Percentiles rank a stretch among this genome's conserved stretches.
Conservation (phyloP, 148 eudicot genomes). For the Arctostaphylos glauca region DNA sequence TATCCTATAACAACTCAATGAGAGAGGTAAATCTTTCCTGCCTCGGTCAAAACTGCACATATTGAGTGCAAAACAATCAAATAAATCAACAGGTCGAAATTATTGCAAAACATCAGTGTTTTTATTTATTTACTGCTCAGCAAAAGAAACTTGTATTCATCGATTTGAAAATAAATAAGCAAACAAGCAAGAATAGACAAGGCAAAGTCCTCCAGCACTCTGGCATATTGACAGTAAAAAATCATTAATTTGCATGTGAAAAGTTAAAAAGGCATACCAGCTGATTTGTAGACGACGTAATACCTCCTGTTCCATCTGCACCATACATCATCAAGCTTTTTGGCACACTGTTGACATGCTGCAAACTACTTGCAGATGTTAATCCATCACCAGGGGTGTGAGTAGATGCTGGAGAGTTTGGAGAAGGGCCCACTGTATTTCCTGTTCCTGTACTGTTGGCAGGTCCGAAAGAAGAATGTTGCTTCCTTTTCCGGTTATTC, state of each 20-base stretch:
- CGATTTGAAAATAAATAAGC: not conserved
- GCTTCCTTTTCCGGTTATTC: constrained; percentile 88
- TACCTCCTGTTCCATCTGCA: constrained; percentile 73
- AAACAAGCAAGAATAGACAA: not conserved
- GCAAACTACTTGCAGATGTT: constrained; percentile 62
- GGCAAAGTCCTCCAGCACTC: not conserved
- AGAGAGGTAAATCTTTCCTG: not conserved
- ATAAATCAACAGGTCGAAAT: not conserved
- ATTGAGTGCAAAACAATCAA: not conserved
- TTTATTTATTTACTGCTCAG: not conserved
- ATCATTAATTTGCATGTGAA: not conserved
- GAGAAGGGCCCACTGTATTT: constrained; percentile 92
- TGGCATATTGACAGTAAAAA: not conserved
- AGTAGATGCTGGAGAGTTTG: constrained; percentile 91
- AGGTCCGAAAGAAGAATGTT: constrained; percentile 94
- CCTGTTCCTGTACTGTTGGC: constrained; percentile 99
- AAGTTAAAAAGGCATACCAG: constrained; percentile 50
- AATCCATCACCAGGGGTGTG: constrained; percentile 97
- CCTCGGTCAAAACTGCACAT: not conserved
- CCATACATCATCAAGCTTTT: constrained; percentile 90
- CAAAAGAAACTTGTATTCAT: not conserved
- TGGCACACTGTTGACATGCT: constrained; percentile 71
- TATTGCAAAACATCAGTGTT: not conserved
- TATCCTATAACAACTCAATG: not conserved
- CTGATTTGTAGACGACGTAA: constrained; percentile 95